A percentile compares a stretch with the other conserved stretches of the same genome.
Evolutionary conservation across 108 stramenopile species (phyloP).

Genomic region (Cyclotella sp.): DNA sequence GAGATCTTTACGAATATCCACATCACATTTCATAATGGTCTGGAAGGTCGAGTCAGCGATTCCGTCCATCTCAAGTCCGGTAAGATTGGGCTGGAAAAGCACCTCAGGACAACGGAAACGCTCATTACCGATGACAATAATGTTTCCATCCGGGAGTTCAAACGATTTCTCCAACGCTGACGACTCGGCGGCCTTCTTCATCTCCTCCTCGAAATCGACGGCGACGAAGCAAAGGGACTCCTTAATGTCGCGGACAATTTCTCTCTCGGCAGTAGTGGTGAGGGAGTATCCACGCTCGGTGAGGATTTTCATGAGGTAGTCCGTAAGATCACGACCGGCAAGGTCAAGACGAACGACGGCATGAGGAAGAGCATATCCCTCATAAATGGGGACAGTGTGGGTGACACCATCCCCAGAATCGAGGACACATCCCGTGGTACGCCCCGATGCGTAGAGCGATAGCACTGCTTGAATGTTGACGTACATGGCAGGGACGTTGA

Average conservation of each 20-base stretch:
- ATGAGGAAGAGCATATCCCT: slow-evolving; percentile 97
- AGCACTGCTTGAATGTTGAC: slow-evolving; percentile 99
- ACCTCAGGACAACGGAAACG: slow-evolving; percentile 96
- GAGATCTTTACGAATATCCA: slow-evolving; percentile 98
- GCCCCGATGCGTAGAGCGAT: slow-evolving; percentile 92
- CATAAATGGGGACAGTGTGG: slow-evolving; percentile 97
- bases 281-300: slow-evolving; percentile 94
- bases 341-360: slow-evolving; percentile 94
- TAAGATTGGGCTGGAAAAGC: slow-evolving; percentile 95
- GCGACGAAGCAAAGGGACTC: slow-evolving; percentile 92
- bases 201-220: slow-evolving; percentile 93
- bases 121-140: slow-evolving; percentile 93
- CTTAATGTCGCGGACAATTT: slow-evolving; percentile 96
- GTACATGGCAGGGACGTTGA: slow-evolving; percentile 99
- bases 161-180: slow-evolving; percentile 94
- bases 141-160: slow-evolving; percentile 94
- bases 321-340: slow-evolving; percentile 94
- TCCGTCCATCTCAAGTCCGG: slow-evolving; percentile 97
- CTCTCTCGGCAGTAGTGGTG: slow-evolving; percentile 94
- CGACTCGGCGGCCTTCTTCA: slow-evolving; percentile 93
- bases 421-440: slow-evolving; percentile 96
- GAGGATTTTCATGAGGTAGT: slow-evolving; percentile 95
- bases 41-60: slow-evolving; percentile 98
- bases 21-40: slow-evolving; percentile 99
- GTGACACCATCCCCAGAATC: slow-evolving; percentile 95